Evolutionary conservation across 345 rosid species (phyloP).

Genomic region (Populus davidiana): DNA sequence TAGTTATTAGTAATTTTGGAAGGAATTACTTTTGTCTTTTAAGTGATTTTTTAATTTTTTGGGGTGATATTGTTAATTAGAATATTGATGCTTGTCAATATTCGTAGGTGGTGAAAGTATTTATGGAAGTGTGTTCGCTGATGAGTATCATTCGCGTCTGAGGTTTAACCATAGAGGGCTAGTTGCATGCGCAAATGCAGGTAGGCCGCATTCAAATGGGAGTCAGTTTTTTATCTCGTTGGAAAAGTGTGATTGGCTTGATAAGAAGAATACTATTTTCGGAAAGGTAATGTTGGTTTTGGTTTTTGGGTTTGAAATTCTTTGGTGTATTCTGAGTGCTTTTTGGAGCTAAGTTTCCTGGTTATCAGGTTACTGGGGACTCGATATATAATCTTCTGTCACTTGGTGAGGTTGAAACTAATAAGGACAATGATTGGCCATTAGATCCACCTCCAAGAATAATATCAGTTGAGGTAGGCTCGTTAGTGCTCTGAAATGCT

Average conservation of each 20-base stretch:
- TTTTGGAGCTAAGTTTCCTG: slow-evolving; percentile 18
- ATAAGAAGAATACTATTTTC: slow-evolving; percentile 70
- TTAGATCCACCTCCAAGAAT: slow-evolving; percentile 74
- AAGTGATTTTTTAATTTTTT: neutral
- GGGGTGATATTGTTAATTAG: neutral
- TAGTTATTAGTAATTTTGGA: neutral
- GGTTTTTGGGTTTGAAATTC: neutral
- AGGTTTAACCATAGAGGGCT: slow-evolving; percentile 88
- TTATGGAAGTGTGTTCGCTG: slow-evolving; percentile 64
- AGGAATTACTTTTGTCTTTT: neutral
- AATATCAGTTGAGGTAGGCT: slow-evolving; percentile 70
- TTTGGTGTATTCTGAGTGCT: neutral
- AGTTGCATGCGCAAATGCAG: slow-evolving; percentile 90
- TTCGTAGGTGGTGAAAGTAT: slow-evolving; percentile 78
- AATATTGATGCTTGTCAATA: neutral
- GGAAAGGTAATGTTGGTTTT: slow-evolving; percentile 62
- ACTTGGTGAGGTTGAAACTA: slow-evolving; percentile 77
- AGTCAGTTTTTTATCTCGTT: slow-evolving; percentile 90
- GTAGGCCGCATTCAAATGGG: slow-evolving; percentile 77
- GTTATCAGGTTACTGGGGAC: slow-evolving; percentile 73
- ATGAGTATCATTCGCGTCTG: slow-evolving; percentile 83
- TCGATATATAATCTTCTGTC: slow-evolving; percentile 75
- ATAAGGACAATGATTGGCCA: slow-evolving; percentile 71
- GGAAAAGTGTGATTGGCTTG: slow-evolving; percentile 95
- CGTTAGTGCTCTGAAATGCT: neutral